Evolutionary conservation across 768 basidiomycete species (phyloP).

Genomic region (Termitomyces sp.): DNA sequence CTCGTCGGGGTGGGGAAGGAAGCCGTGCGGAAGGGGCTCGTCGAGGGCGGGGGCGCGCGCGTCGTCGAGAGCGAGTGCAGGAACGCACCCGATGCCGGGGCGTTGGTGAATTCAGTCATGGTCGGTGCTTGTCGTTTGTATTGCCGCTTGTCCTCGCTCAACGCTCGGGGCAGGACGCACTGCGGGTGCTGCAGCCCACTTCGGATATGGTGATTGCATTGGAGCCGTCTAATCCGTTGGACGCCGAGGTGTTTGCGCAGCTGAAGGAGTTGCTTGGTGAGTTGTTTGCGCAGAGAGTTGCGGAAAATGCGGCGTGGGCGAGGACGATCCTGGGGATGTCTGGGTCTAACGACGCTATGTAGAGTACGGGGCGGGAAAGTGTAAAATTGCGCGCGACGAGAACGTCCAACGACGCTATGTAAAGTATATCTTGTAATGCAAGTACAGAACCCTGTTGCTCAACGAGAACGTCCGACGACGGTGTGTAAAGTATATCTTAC

Average conservation of each 20-base stretch:
- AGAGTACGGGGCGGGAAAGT: too few relatives aligned
- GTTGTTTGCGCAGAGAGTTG: constrained; percentile 52
- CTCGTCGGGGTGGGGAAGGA: constrained; percentile 82
- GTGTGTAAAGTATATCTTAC: too few relatives aligned
- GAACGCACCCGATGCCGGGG: constrained; percentile 28
- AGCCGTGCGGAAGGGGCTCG: constrained; percentile 74
- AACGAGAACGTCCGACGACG: too few relatives aligned
- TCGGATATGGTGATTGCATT: constrained; percentile 57
- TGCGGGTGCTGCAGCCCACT: constrained; percentile 50
- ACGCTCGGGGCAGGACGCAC: constrained; percentile 41
- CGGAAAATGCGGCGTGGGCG: constrained; percentile 61
- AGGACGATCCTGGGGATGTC: constrained; percentile 42
- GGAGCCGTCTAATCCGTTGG: constrained; percentile 40
- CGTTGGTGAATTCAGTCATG: constrained; percentile 56
- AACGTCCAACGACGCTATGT: too few relatives aligned
- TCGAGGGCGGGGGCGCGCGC: constrained; percentile 75
- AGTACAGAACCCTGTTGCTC: too few relatives aligned
- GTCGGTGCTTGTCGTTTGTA: constrained; percentile 24
- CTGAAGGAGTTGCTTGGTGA: constrained; percentile 54
- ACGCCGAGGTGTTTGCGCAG: constrained; percentile 38
- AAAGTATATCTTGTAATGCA: too few relatives aligned
- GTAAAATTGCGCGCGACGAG: too few relatives aligned
- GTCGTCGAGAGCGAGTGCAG: constrained; percentile 66
- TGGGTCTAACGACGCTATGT: not conserved
- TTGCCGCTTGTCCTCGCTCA: not conserved